Evolutionary conservation across 306 rosid species (phyloP), one percentile per base, ranked within the genome.

Genomic region (Cicer arietinum): DNA sequence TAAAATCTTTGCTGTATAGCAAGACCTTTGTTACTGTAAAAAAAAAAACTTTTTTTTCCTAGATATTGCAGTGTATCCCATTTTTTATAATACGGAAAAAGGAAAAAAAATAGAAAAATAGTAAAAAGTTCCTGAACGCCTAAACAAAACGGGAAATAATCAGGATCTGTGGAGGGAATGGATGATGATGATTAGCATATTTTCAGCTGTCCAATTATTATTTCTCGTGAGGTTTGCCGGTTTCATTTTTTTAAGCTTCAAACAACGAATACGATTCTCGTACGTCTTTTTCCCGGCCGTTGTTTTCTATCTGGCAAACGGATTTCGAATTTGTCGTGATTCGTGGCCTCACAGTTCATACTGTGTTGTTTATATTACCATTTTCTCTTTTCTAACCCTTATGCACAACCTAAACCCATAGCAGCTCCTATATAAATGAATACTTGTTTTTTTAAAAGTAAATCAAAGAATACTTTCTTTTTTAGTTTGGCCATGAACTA

Each of bases 151-250:
- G 40, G 4, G 20, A 8, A 46, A 35, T 10, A 10, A 10, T 57
- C 41, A 57, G 8, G 63, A 22, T 22, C 40, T 57, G 40, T 2
- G 3, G 63, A 57, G 63, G 50, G 20, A 69, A 40, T 65, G 63
- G 70, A 69, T 18, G 18, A 40, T 37, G 75, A 44, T 53, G 66
- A 30, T 50, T 3, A 16, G 8, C 10, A 4, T 11, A 17, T 54
- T 18, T 13, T 25, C 17, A 25, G 44, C n/a, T 52, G 77, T 56
- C 53, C 56, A 53, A 25, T 69, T 69, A 48, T 53, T 20, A 37
- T n/a, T 22, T 67, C 6, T 42, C 7, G 1, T 13, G 25, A 82
- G 47, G 11, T 43, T 52, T 7, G 14, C 22, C 9, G 4, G 8
- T 10, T 58, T 58, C 14, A 30, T 6, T 25, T 7, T 77, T 8